These are phyloP conservation scores for Amaranthus palmeri DNA, from an alignment of 148 eudicot genomes.

Conservation along the genomic window DNA sequence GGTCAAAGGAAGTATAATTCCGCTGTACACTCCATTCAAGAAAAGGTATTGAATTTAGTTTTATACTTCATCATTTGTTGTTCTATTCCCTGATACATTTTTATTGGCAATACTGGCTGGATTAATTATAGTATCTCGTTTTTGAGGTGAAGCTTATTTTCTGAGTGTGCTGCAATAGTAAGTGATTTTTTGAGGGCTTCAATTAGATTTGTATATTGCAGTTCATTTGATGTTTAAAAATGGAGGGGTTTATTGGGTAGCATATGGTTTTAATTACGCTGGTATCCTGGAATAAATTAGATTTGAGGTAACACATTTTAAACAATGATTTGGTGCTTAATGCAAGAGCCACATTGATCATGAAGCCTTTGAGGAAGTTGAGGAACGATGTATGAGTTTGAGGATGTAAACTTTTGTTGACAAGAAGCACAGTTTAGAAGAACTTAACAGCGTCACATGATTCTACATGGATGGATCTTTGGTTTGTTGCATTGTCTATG, in stretches of 20 bases:
- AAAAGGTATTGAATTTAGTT: conserved; percentile 56
- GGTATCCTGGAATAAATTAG: neutral
- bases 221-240: neutral
- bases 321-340: neutral
- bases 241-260: neutral
- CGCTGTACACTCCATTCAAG: conserved; percentile 93
- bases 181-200: neutral
- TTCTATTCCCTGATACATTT: neutral
- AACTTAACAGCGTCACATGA: neutral
- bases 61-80: neutral
- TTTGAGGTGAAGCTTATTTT: neutral
- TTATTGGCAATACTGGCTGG: neutral
- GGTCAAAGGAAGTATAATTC: conserved; percentile 97
- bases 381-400: neutral
- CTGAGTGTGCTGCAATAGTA: neutral
- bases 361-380: neutral
- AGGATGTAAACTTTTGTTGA: neutral
- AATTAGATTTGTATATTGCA: neutral
- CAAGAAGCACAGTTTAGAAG: neutral
- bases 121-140: neutral
- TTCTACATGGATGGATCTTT: neutral
- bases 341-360: conserved; percentile 4
- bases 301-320: neutral
- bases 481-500: neutral
- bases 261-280: neutral